phyloP scores from a whole-genome alignment of 2,329 filamentous ascomycete genomes.

The Fusarium mundagurra region DNA sequence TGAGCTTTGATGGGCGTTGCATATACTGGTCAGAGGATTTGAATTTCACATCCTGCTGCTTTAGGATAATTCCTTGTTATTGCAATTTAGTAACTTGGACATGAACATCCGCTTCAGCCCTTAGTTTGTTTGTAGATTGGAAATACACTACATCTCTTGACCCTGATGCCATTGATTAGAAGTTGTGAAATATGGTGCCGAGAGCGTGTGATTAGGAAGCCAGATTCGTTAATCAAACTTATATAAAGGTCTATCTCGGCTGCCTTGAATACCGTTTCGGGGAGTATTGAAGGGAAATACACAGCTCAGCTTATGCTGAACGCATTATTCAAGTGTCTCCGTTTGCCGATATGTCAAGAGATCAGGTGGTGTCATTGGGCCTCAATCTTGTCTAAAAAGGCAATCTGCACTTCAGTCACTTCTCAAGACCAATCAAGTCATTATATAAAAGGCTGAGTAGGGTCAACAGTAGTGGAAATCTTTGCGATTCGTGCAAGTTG shows the following conservation, averaged over 20 bases:
- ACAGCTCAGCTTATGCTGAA: not conserved
- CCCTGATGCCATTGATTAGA: not conserved
- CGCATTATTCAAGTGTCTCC: no score
- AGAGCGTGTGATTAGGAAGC: accelerated
- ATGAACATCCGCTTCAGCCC: not conserved
- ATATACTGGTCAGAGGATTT: no score
- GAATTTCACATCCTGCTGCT: accelerated
- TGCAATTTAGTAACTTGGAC: not conserved
- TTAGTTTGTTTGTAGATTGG: not conserved
- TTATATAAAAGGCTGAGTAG: no score
- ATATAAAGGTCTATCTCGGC: accelerated
- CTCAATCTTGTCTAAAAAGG: accelerated
- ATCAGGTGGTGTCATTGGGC: not conserved
- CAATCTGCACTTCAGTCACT: accelerated
- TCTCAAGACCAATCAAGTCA: accelerated
- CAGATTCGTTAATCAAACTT: accelerated
- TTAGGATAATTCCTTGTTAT: not conserved
- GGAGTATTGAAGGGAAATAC: not conserved
- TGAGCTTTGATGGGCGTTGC: not conserved
- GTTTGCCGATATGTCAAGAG: not conserved
- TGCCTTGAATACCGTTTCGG: not conserved
- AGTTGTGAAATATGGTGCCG: accelerated
- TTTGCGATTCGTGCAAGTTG: not conserved
- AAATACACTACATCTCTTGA: not conserved
- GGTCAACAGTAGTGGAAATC: not conserved